Conservation (phyloP, 768 basidiomycete genomes). For the Strobilomyces dryophilus region DNA sequence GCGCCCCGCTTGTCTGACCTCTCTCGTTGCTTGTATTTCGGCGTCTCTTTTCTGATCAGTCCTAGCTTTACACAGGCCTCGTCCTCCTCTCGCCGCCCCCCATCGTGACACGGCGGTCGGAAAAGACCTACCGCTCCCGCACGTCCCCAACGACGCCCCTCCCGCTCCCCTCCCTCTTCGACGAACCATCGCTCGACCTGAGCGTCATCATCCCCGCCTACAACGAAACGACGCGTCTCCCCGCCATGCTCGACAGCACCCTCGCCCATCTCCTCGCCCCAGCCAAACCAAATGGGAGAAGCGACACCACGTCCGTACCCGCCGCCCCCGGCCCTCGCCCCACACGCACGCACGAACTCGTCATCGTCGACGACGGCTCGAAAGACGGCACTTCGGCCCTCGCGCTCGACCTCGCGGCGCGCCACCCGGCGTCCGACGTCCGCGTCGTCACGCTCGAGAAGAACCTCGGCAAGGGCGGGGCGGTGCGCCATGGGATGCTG, state of each 20-base stretch:
- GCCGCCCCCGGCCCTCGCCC: slow-evolving; percentile 10
- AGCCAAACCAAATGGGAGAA: neutral
- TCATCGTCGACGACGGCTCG: slow-evolving; percentile 91
- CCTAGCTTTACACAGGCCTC: slow-evolving; percentile 65
- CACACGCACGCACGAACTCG: slow-evolving; percentile 66
- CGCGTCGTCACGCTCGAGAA: slow-evolving; percentile 71
- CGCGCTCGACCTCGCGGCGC: slow-evolving; percentile 60
- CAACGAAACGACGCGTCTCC: slow-evolving; percentile 85
- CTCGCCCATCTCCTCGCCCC: slow-evolving; percentile 56
- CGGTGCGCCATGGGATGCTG: slow-evolving; percentile 88
- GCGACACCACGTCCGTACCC: slow-evolving; percentile 4
- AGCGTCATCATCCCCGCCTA: slow-evolving; percentile 87
- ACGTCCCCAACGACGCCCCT: slow-evolving; percentile 48
- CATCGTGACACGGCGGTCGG: slow-evolving; percentile 59
- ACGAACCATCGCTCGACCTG: slow-evolving; percentile 60
- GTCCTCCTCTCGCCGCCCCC: slow-evolving; percentile 71
- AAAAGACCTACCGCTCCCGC: slow-evolving; percentile 62
- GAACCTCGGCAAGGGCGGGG: slow-evolving; percentile 92
- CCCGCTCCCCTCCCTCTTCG: slow-evolving; percentile 54
- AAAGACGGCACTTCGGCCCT: slow-evolving; percentile 65
- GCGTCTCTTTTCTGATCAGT: slow-evolving; percentile 10
- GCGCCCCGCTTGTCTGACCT: slow-evolving; percentile 31
- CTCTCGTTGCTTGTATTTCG: neutral
- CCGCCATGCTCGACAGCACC: slow-evolving; percentile 75
- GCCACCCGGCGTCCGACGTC: slow-evolving; percentile 57